Evolutionary conservation across 2,329 filamentous ascomycete genomes (phyloP).

Genomic region (Ophiosphaerella korrae): DNA sequence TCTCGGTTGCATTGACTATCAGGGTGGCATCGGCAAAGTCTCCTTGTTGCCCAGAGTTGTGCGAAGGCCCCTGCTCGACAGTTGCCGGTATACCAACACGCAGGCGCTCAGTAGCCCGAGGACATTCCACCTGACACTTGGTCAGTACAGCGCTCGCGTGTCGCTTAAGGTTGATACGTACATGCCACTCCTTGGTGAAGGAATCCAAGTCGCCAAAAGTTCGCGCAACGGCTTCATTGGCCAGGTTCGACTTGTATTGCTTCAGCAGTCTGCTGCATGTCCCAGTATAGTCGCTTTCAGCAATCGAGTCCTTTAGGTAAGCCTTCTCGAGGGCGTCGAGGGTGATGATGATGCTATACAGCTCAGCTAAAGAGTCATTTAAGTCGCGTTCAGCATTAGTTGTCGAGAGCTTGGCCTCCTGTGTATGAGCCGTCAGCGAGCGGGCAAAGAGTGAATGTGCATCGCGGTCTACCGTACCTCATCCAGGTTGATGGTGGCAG

Average conservation of each 20-base stretch:
- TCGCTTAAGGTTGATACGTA: slow-evolving; percentile 55
- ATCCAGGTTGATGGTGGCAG: slow-evolving; percentile 90
- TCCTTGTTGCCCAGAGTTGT: slow-evolving; percentile 46
- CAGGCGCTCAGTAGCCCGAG: slow-evolving; percentile 88
- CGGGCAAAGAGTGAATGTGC: background rate
- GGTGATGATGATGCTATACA: slow-evolving; percentile 97
- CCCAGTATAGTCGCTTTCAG: slow-evolving; percentile 91
- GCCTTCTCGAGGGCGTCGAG: slow-evolving; percentile 95
- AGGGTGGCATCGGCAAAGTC: slow-evolving; percentile 62
- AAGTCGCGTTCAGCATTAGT: slow-evolving; percentile 88
- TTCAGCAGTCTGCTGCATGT: slow-evolving; percentile 92
- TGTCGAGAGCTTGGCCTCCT: slow-evolving; percentile 92
- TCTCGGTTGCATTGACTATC: slow-evolving; percentile 90
- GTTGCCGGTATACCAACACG: slow-evolving; percentile 93
- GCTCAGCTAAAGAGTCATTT: slow-evolving; percentile 92
- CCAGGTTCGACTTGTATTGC: slow-evolving; percentile 94
- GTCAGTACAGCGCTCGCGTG: slow-evolving; percentile 15
- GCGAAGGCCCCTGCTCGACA: slow-evolving; percentile 62
- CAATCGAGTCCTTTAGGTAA: slow-evolving; percentile 92
- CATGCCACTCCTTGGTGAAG: slow-evolving; percentile 92
- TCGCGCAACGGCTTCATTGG: slow-evolving; percentile 86
- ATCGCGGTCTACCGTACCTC: slow-evolving; percentile 62
- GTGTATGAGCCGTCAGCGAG: slow-evolving; percentile 16
- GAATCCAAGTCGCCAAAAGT: slow-evolving; percentile 87
- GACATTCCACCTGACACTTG: slow-evolving; percentile 77